These are phyloP conservation scores for Penicillium tannophilum DNA, from an alignment of 495 filamentous ascomycete genomes.

Conservation along the genomic window DNA sequence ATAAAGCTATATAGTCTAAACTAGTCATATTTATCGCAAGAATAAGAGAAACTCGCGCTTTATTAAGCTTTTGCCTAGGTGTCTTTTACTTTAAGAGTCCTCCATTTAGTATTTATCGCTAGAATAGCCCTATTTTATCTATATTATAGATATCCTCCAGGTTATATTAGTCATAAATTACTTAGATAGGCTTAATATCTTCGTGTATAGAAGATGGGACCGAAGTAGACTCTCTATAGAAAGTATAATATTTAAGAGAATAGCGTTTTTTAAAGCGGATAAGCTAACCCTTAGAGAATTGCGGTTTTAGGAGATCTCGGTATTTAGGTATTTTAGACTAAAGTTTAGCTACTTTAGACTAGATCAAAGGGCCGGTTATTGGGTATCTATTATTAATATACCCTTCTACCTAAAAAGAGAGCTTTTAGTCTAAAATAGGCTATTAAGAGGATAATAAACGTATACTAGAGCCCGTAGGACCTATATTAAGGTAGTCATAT, in stretches of 20 bases:
- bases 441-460: constrained; percentile 6
- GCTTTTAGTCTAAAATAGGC: constrained; percentile 16
- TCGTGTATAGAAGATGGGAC: constrained; percentile 13
- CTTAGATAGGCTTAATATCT: constrained; percentile 9
- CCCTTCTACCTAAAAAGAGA: constrained; percentile 9
- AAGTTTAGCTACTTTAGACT: constrained; percentile 10
- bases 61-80: no score
- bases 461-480: constrained; percentile 8
- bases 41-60: no score
- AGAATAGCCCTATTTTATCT: constrained; percentile 14
- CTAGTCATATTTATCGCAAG: no score
- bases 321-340: constrained; percentile 16
- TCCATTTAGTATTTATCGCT: constrained; percentile 15
- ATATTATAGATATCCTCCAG: constrained; percentile 19
- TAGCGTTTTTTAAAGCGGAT: constrained; percentile 14
- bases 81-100: no score
- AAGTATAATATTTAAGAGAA: constrained; percentile 10
- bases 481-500: constrained; percentile 14
- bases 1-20: no score
- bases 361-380: constrained; percentile 12
- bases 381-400: constrained; percentile 7
- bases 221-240: constrained; percentile 15
- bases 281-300: constrained; percentile 17
- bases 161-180: constrained; percentile 12
- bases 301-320: constrained; percentile 7